Conservation (phyloP, 73 alveolate genomes). For the Paramecium caudatum region DNA sequence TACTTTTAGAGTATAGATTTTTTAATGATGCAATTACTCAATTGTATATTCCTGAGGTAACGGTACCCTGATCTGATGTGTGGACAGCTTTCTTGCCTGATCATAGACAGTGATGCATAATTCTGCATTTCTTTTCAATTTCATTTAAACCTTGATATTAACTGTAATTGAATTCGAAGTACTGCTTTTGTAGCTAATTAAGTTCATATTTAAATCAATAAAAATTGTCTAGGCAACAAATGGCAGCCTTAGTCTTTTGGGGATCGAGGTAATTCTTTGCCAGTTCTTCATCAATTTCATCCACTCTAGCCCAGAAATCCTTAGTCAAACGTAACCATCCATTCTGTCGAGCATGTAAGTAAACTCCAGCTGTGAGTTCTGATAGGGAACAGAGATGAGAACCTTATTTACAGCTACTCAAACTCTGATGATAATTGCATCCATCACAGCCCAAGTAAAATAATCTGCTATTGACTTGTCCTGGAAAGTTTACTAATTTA, state of each 20-base stretch:
- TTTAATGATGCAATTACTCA: neutral
- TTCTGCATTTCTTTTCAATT: neutral
- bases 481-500: conserved; percentile 32
- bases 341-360: conserved; percentile 20
- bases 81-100: neutral
- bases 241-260: conserved; percentile 44
- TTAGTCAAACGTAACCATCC: conserved; percentile 57
- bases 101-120: neutral
- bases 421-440: conserved; percentile 63
- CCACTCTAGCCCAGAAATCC: conserved; percentile 57
- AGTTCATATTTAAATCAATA: neutral
- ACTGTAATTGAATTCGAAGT: neutral
- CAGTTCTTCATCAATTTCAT: conserved; percentile 59
- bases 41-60: conserved; percentile 51
- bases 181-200: neutral
- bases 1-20: conserved; percentile 7
- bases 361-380: conserved; percentile 42
- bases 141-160: neutral
- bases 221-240: conserved; percentile 54
- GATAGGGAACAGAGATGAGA: conserved; percentile 50
- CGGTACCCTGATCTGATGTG: neutral
- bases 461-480: conserved; percentile 28
- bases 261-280: conserved; percentile 64
- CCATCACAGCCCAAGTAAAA: conserved; percentile 67
- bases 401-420: conserved; percentile 53